Conservation (phyloP, 176 grass and related monocot genomes). For the Carex parvula region DNA sequence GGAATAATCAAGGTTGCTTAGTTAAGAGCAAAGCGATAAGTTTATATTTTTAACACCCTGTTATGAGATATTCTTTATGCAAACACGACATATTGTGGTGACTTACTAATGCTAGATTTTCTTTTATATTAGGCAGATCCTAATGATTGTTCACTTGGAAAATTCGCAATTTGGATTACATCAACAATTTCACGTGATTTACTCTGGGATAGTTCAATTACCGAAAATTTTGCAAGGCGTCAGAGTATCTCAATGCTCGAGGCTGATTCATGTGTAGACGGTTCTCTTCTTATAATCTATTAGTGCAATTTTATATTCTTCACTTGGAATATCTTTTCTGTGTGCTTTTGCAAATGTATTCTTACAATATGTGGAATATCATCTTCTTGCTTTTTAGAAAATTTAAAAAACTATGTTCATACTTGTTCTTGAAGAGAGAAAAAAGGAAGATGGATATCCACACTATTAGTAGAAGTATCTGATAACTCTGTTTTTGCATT, state of each 20-base stretch:
- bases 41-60: background rate
- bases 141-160: conserved; percentile 35
- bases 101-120: conserved; percentile 14
- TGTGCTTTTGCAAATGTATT: background rate
- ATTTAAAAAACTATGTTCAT: conserved; percentile 4
- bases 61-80: background rate
- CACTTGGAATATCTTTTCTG: background rate
- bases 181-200: conserved; percentile 63
- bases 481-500: conserved; percentile 28
- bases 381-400: background rate
- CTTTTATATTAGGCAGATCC: conserved; percentile 56
- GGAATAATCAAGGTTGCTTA: background rate
- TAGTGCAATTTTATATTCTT: background rate
- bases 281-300: conserved; percentile 34
- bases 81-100: background rate
- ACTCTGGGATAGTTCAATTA: conserved; percentile 42
- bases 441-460: background rate
- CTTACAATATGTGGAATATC: background rate
- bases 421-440: conserved; percentile 14
- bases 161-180: conserved; percentile 60
- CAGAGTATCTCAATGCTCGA: conserved; percentile 92
- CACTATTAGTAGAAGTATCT: background rate
- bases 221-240: conserved; percentile 37
- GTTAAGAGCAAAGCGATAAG: background rate
- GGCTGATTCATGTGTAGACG: conserved; percentile 72